Conservation (phyloP, 768 basidiomycete genomes). For the Pholiota molesta region DNA sequence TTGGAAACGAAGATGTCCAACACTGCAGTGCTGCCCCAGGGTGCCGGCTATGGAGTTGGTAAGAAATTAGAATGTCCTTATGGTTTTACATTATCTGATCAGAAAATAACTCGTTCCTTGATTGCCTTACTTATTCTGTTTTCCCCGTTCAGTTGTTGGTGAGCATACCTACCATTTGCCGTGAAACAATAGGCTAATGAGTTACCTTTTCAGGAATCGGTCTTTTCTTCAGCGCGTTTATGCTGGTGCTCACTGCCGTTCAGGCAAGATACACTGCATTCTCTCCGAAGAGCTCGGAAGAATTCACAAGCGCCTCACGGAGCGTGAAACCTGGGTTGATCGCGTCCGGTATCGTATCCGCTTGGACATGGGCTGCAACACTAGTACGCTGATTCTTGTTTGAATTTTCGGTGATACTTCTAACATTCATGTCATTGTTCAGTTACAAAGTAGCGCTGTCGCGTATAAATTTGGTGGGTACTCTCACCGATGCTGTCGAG, state of each 20-base stretch:
- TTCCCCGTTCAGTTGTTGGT: constrained; percentile 30
- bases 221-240: constrained; percentile 83
- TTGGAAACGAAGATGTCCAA: constrained; percentile 23
- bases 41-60: constrained; percentile 88
- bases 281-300: constrained; percentile 79
- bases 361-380: constrained; percentile 91
- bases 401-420: not conserved
- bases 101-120: not conserved
- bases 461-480: constrained; percentile 75
- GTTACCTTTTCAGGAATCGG: constrained; percentile 65
- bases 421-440: not conserved
- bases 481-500: not conserved
- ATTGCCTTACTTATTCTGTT: not conserved
- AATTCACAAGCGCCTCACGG: constrained; percentile 81
- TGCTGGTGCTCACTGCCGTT: constrained; percentile 76
- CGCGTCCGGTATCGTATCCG: constrained; percentile 89
- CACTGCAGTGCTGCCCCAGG: constrained; percentile 65
- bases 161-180: constrained; percentile 8
- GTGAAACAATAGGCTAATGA: not conserved
- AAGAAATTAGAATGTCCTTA: constrained; percentile 28
- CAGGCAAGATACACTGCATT: constrained; percentile 85
- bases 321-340: constrained; percentile 91
- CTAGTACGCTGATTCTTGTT: constrained; percentile 42
- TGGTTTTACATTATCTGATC: not conserved
- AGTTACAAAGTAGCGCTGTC: constrained; percentile 80